Evolutionary conservation across 768 basidiomycete species (phyloP).

Genomic region (Kwoniella pini): DNA sequence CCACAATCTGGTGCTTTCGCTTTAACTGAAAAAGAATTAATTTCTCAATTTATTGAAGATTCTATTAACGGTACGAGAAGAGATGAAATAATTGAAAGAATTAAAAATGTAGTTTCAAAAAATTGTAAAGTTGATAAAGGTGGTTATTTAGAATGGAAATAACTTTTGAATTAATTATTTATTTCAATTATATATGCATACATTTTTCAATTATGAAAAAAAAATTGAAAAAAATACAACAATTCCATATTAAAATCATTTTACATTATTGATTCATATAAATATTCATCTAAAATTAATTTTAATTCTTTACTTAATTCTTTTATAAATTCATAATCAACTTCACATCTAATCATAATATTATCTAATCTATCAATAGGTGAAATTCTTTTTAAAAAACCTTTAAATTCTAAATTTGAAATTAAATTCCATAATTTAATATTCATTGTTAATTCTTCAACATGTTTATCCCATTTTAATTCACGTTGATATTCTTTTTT

Average conservation of each 20-base stretch:
- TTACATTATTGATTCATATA: conserved; percentile 39
- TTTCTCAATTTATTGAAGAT: conserved; percentile 62
- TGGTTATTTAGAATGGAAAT: conserved; percentile 45
- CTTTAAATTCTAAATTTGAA: conserved; percentile 52
- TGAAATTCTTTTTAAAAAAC: conserved; percentile 42
- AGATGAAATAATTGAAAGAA: conserved; percentile 65
- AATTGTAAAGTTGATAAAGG: conserved; percentile 44
- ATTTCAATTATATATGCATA: too few relatives aligned
- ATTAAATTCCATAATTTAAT: conserved; percentile 82
- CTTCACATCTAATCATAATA: conserved; percentile 49
- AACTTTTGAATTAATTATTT: too few relatives aligned
- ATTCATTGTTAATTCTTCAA: conserved; percentile 56
- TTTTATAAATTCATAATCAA: conserved; percentile 42
- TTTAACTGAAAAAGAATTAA: conserved; percentile 65
- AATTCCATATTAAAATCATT: too few relatives aligned
- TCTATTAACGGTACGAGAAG: conserved; percentile 58
- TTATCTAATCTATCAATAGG: conserved; percentile 51
- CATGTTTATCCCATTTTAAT: conserved; percentile 86
- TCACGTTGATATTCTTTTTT: conserved; percentile 73
- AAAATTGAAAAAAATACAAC: too few relatives aligned
- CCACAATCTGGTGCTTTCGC: conserved; percentile 65
- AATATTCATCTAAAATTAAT: conserved; percentile 45
- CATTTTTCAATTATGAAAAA: too few relatives aligned
- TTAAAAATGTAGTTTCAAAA: conserved; percentile 72
- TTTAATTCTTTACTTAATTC: conserved; percentile 38